A percentile compares a stretch with the other conserved stretches of the same genome.
phyloP scores from a whole-genome alignment of 495 filamentous ascomycete genomes.

The Sporormia fimetaria region DNA sequence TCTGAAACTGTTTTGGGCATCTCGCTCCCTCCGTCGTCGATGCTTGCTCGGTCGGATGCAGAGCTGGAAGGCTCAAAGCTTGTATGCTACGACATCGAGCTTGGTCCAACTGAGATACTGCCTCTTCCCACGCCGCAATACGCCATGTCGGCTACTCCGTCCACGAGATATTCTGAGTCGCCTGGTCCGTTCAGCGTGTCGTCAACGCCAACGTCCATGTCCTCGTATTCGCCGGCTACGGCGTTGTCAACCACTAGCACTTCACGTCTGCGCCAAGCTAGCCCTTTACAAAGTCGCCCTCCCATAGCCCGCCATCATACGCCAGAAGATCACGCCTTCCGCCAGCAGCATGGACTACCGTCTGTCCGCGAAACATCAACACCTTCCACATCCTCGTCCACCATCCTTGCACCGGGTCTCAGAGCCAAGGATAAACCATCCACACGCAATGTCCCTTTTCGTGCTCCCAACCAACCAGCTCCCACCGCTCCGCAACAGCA shows the following conservation, averaged over 20 bases:
- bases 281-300: constrained; percentile 53
- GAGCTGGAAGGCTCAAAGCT: constrained; percentile 4
- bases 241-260: constrained; percentile 48
- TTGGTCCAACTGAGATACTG: constrained; percentile 20
- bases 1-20: constrained; percentile 31
- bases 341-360: constrained; percentile 47
- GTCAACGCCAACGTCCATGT: constrained; percentile 90
- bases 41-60: constrained; percentile 8
- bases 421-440: constrained; percentile 38
- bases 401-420: constrained; percentile 33
- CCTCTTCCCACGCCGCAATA: constrained; percentile 26
- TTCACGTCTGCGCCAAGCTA: constrained; percentile 49
- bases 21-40: constrained; percentile 28
- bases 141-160: constrained; percentile 50
- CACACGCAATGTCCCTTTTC: constrained; percentile 36
- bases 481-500: constrained; percentile 8
- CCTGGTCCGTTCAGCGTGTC: constrained; percentile 82
- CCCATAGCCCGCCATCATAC: constrained; percentile 54
- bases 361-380: constrained; percentile 48
- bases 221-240: constrained; percentile 85
- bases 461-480: constrained; percentile 48
- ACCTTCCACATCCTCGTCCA: constrained; percentile 35
- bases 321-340: constrained; percentile 39
- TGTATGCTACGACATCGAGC: constrained; percentile 7
- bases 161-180: constrained; percentile 88